Evolutionary conservation across 257 asterid species (phyloP).

Genomic region (Scutellaria galericulata): DNA sequence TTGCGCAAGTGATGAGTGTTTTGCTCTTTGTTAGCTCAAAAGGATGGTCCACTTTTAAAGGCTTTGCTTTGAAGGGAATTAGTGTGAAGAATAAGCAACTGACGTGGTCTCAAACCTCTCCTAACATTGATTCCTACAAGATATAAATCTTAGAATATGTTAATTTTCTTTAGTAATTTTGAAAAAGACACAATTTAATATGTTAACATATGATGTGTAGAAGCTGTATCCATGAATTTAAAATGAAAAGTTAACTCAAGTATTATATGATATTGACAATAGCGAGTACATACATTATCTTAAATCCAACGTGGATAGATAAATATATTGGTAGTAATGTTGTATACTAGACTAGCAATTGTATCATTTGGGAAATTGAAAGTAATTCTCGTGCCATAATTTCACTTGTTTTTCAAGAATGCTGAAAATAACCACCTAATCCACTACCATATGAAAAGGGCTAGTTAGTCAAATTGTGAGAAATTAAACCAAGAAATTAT

Average conservation of each 20-base stretch:
- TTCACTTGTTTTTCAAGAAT: slow-evolving; percentile 28
- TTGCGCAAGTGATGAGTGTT: neutral
- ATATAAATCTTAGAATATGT: neutral
- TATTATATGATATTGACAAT: too few species aligned
- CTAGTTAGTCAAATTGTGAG: neutral
- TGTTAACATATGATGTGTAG: too few species aligned
- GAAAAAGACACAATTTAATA: too few species aligned
- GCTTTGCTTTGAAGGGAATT: slow-evolving; percentile 37
- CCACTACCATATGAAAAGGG: slow-evolving; percentile 28
- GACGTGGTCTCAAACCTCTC: slow-evolving; percentile 52
- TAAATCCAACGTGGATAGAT: too few species aligned
- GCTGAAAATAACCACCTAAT: slow-evolving; percentile 31
- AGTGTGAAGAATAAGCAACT: slow-evolving; percentile 41
- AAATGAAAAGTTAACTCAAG: too few species aligned
- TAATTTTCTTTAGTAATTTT: neutral
- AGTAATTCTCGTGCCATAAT: slow-evolving; percentile 14
- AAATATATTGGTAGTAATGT: too few species aligned
- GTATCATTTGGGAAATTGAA: neutral
- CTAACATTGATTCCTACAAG: neutral
- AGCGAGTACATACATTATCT: too few species aligned
- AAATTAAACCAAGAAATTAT: neutral
- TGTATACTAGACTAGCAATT: too few species aligned
- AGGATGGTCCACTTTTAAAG: slow-evolving; percentile 21
- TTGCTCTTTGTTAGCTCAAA: neutral
- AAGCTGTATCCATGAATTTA: too few species aligned